Percentiles rank a stretch among this genome's conserved stretches.
Evolutionary conservation across 768 basidiomycete species (phyloP).

Genomic region (Cystofilobasidium macerans): DNA sequence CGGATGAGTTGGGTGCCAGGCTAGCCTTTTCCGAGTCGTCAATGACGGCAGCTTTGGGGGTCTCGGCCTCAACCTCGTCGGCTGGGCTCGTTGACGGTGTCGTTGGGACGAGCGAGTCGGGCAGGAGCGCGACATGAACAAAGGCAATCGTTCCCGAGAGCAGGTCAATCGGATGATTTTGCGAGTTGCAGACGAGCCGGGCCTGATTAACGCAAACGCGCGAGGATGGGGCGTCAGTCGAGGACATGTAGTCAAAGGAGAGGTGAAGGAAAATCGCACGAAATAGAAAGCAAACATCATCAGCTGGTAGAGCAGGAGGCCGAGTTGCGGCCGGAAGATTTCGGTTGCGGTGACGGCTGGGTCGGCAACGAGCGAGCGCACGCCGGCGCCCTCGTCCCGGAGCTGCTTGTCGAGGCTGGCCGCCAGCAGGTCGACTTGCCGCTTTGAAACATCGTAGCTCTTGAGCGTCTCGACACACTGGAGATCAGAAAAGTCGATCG

Average conservation of each 20-base stretch:
- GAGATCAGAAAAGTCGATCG: conserved; percentile 55
- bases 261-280: conserved; percentile 42
- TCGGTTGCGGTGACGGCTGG: conserved; percentile 62
- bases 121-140: conserved; percentile 56
- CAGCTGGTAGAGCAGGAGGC: conserved; percentile 43
- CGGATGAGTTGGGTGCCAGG: not conserved
- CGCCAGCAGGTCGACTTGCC: conserved; percentile 61
- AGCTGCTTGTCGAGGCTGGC: conserved; percentile 45
- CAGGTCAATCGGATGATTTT: conserved; percentile 52
- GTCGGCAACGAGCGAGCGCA: conserved; percentile 54
- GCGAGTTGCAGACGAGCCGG: conserved; percentile 48
- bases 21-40: not conserved
- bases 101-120: conserved; percentile 40
- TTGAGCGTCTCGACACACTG: conserved; percentile 53
- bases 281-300: conserved; percentile 51
- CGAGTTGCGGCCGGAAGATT: conserved; percentile 38
- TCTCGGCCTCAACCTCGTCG: no score
- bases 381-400: conserved; percentile 30
- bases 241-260: not conserved
- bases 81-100: conserved; percentile 32
- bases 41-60: not conserved
- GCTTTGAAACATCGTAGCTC: conserved; percentile 64
- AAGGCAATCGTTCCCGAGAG: conserved; percentile 58
- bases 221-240: not conserved
- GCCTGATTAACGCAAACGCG: conserved; percentile 8